Base-by-base conservation (phyloP, 768 basidiomycete species). In the Calocybe indica region DNA sequence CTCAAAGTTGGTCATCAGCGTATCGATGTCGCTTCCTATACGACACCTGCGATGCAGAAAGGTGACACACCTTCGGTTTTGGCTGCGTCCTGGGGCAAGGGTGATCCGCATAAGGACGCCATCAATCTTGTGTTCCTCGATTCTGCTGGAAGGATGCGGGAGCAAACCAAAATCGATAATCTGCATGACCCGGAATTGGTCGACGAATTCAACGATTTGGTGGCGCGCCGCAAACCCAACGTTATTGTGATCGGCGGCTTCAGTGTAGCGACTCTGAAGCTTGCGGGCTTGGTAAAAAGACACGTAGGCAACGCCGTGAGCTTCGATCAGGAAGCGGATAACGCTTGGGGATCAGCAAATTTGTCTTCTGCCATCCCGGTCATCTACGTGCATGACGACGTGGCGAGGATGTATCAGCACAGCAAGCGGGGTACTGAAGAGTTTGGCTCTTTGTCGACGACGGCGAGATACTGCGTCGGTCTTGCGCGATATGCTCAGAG, bases 81-180 rank as follows among this genome's bases (percentile, higher is more conserved):
- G 37, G 90, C 94, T 3, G 65, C 95, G 48, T 95, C 94, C 6
- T 93, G 92, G 84, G 96, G 96, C 34, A 86, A 89, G 66, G 96
- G 96, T 34, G 93, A 96, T 56, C 90, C 92, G 35, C 83, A 86
- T 57, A 88, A 88, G 58, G 95, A 99, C 63, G 83, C 85, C 6
- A 87, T 97, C 46, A 79, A 83, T 14, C 70, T 92, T 36, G 86
- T 94, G 48, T 89, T 83, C 69, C 61, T 97, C 40, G 94, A 97
- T 58, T 82, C 90, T 52, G 83, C 83, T 40, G 95, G 96, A 12
- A 85, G 90, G 41, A 73, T 94, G 59, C 86, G 92, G n/a, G 91
- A 96, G 56, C 85, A 92, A 52, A 79, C 83, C 38, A 89, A 87
- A 60, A 74, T 97, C 47, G 93, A 96, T 66, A 93, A 92, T 55